Evolutionary conservation across 2,329 filamentous ascomycete species (phyloP).

Genomic region (Monilinia laxa): DNA sequence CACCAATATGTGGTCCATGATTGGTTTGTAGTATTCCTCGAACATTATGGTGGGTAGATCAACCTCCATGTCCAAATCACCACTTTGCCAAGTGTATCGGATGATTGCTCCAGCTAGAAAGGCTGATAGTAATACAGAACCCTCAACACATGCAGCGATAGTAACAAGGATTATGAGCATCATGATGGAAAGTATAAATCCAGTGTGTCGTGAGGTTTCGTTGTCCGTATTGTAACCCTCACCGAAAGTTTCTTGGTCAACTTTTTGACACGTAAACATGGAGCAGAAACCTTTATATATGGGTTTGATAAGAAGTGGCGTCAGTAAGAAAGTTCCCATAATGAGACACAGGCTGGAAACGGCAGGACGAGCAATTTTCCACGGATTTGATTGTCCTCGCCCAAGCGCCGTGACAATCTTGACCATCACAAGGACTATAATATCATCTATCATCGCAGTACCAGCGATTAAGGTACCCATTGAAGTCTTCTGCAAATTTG

Average conservation of each 20-base stretch:
- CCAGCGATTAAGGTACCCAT: slow-evolving; percentile 18
- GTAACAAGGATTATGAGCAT: slow-evolving; percentile 10
- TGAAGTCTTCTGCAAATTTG: slow-evolving; percentile 22
- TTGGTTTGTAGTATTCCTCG: slow-evolving; percentile 34
- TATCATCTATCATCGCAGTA: slow-evolving; percentile 19
- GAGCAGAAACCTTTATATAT: not conserved
- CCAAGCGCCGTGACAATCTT: slow-evolving; percentile 18
- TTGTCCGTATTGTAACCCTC: not conserved
- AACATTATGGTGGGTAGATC: slow-evolving; percentile 30
- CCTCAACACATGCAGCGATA: slow-evolving; percentile 18
- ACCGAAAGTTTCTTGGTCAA: not conserved
- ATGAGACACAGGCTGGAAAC: slow-evolving; percentile 16
- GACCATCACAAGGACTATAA: slow-evolving; percentile 21
- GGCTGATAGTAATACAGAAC: slow-evolving; percentile 12
- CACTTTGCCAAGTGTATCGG: slow-evolving; percentile 8
- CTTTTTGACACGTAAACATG: not conserved
- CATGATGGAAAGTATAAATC: slow-evolving; percentile 14
- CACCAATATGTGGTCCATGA: slow-evolving; percentile 48
- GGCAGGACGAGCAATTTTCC: slow-evolving; percentile 19
- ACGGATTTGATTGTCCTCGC: slow-evolving; percentile 7
- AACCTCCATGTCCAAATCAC: not conserved
- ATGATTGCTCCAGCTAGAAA: slow-evolving; percentile 20
- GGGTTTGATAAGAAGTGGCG: not conserved
- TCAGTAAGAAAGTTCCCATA: not conserved
- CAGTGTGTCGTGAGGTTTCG: not conserved